These are phyloP conservation scores for Botrytis paeoniae DNA, from an alignment of 2,329 filamentous ascomycete genomes.

Conservation along the genomic window DNA sequence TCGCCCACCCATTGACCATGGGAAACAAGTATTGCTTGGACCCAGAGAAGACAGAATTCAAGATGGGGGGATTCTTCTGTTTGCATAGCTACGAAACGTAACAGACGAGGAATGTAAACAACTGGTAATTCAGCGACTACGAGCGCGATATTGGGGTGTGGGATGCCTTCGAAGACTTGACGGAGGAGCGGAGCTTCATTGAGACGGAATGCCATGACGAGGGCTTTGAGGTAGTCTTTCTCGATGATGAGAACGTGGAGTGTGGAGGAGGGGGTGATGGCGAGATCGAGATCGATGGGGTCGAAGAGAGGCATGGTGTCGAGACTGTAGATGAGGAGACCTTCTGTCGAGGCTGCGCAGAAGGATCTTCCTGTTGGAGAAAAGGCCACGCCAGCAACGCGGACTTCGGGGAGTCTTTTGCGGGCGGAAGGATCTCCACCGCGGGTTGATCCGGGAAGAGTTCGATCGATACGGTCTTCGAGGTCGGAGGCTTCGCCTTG, in stretches of 20 bases:
- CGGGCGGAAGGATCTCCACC: slow-evolving; percentile 78
- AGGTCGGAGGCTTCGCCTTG: slow-evolving; percentile 84
- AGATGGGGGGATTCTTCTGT: slow-evolving; percentile 89
- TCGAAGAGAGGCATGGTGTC: slow-evolving; percentile 85
- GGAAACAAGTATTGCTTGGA: slow-evolving; percentile 74
- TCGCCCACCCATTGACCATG: slow-evolving; percentile 85
- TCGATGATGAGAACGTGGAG: slow-evolving; percentile 64
- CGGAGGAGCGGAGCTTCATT: slow-evolving; percentile 81
- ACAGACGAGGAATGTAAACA: slow-evolving; percentile 80
- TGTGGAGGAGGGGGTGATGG: slow-evolving; percentile 84
- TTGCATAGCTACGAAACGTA: slow-evolving; percentile 84
- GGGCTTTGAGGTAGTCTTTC: slow-evolving; percentile 81
- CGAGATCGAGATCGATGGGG: slow-evolving; percentile 92
- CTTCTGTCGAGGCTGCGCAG: slow-evolving; percentile 93
- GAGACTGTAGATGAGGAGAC: slow-evolving; percentile 87
- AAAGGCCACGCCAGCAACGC: slow-evolving; percentile 81
- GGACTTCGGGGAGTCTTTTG: slow-evolving; percentile 74
- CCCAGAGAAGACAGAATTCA: slow-evolving; percentile 92
- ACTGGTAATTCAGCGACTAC: slow-evolving; percentile 76
- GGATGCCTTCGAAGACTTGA: slow-evolving; percentile 80
- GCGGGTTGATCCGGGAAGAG: slow-evolving; percentile 80
- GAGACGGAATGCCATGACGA: slow-evolving; percentile 96
- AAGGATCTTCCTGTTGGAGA: slow-evolving; percentile 86
- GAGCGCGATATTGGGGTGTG: slow-evolving; percentile 69
- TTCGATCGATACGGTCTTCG: slow-evolving; percentile 76